Base-by-base conservation (phyloP, 2,329 filamentous ascomycete genomes). In the Periconia digitata region DNA sequence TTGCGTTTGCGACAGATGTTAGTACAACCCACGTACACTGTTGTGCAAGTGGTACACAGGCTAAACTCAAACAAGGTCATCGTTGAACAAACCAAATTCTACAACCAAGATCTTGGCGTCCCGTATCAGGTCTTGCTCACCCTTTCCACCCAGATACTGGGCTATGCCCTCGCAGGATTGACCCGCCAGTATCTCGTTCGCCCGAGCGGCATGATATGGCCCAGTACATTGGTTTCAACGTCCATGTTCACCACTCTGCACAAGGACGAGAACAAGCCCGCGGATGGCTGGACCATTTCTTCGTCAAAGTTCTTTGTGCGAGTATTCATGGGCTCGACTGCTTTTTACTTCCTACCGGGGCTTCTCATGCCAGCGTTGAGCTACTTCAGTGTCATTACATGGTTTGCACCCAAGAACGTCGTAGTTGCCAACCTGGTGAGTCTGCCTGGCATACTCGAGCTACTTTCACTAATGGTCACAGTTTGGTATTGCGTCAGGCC, bases 171-270 rank as follows among this genome's bases (percentile, higher is more conserved):
- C 66, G 90, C 90, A 42, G 90, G 90, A 2, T 77, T 95, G 37
- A 89, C 89, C 2, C 80, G 90, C 48, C 83, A 88, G 42, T 94
- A 91, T 66, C 79, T 95, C 4, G 90, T 95, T 22, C 84, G 89
- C 21, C 90, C 90, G 0, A 89, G 87, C 53, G 89, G 89, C 50
- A 95, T 95, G 87, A 90, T 95, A 40, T 95, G 90, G 90, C 90
- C 90, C 1, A 87, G 87, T 18, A 95, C 90, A 0, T 76, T 95
- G 42, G 91, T 92, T 79, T 92, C 90, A 17, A 90, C 89, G 0
- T 86, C 90, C 60, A 92, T 95, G 88, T 94, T 95, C 62, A 86
- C 85, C 3, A 92, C 89, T 0, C 78, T 95, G 42, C 90, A 95
- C 71, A 91, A 87, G 61, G 85, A 90, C 51, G 86, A 92, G 63